phyloP scores from a whole-genome alignment of 106 monocot genomes.

The Phalaenopsis equestris region DNA sequence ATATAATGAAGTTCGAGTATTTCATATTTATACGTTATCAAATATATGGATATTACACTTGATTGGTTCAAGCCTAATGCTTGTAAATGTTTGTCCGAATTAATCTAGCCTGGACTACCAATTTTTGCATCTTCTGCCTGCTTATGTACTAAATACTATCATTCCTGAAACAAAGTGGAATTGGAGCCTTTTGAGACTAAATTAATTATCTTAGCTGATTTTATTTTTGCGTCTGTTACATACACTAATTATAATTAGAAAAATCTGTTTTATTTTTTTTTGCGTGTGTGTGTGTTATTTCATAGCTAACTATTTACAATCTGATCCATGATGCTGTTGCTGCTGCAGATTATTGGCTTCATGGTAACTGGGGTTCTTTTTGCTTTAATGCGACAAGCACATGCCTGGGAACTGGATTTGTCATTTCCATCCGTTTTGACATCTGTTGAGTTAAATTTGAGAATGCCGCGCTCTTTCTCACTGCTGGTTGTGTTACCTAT shows the following conservation, averaged over 20 bases:
- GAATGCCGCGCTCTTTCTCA: constrained; percentile 53
- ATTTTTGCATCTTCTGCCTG: neutral
- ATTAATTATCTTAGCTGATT: neutral
- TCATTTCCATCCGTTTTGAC: constrained; percentile 68
- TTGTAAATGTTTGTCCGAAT: neutral
- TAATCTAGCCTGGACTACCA: neutral
- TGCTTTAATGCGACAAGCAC: constrained; percentile 83
- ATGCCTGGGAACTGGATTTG: constrained; percentile 80
- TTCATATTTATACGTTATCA: no score
- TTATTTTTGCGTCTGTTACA: neutral
- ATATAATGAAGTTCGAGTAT: no score
- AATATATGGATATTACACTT: neutral
- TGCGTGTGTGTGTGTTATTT: neutral
- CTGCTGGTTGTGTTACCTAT: constrained; percentile 47
- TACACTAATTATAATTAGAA: neutral
- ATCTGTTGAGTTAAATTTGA: constrained; percentile 78
- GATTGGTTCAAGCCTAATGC: neutral
- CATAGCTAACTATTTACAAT: neutral
- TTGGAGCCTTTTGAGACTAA: neutral
- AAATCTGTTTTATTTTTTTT: neutral
- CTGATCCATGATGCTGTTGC: constrained; percentile 7
- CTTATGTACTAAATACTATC: neutral
- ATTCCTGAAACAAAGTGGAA: neutral
- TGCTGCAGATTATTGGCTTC: constrained; percentile 72
- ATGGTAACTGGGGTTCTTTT: constrained; percentile 66